phyloP scores from a whole-genome alignment of 768 basidiomycete species.

The Lactarius evosmus region DNA sequence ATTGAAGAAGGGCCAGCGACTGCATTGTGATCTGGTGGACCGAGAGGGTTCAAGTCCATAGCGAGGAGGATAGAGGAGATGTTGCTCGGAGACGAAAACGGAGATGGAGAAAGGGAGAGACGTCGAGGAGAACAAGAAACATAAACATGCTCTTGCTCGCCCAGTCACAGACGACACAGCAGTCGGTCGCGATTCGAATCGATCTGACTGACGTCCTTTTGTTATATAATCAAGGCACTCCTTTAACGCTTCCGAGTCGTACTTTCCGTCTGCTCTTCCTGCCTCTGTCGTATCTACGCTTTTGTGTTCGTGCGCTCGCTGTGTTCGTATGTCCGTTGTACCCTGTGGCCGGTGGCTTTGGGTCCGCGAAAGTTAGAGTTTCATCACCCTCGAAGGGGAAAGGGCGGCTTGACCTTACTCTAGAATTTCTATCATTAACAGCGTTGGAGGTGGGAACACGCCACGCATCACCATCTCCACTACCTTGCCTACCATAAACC shows the following conservation, averaged over 20 bases:
- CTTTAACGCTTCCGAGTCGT: neutral
- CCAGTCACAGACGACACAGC: neutral
- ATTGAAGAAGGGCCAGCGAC: conserved; percentile 59
- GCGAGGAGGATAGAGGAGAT: conserved; percentile 30
- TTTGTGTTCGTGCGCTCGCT: neutral
- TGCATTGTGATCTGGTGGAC: conserved; percentile 44
- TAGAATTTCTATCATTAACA: conserved; percentile 4
- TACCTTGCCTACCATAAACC: conserved; percentile 16
- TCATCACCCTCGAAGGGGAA: neutral
- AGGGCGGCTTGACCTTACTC: neutral
- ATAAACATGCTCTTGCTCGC: conserved; percentile 11
- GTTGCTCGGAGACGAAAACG: conserved; percentile 21
- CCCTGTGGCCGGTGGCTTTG: neutral
- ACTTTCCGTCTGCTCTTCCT: too few species aligned
- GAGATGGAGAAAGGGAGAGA: conserved; percentile 25
- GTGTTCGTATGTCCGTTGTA: neutral
- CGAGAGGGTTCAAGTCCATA: conserved; percentile 30
- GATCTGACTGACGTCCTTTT: neutral
- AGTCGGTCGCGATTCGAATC: conserved; percentile 10
- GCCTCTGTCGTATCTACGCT: neutral
- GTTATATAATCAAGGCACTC: conserved; percentile 6
- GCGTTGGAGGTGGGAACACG: neutral
- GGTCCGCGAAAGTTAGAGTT: neutral
- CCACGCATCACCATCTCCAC: neutral
- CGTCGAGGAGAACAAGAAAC: conserved; percentile 29